Evolutionary conservation across 2,329 filamentous ascomycete species (phyloP), one percentile per base, ranked within the genome.

Genomic region (Colletotrichum shisoi): DNA sequence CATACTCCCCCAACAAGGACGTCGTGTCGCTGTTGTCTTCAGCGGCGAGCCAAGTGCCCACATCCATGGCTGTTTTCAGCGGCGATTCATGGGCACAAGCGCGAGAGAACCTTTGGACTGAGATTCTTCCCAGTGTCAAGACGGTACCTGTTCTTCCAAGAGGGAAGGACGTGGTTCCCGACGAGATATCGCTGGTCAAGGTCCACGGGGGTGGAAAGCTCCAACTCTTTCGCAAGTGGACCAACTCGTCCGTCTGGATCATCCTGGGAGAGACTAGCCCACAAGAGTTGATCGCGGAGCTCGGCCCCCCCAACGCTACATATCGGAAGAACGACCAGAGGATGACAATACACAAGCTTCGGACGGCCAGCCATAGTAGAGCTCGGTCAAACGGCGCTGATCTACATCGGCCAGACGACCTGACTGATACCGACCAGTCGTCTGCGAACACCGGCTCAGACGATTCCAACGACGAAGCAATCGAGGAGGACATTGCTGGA

Each of bases 291-390:
- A 87, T 98, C 21, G 90, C 92, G 65, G 94, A 97, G 74, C 85
- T 99, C 8, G 95, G 95, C 0, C 93, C 95, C 5, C 95, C 95
- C 1, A 94, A 97, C 76, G 92, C 94, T 21, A 96, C 96, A 51
- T 97, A 97, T 78, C 88, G 91, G 70, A 97, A 96, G 79, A 92
- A 91, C 73, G 93, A 97, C 75, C 90, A 93, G 75, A 87, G 92
- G 56, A 91, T 97, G 80, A 91, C 92, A 13, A 95, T 97, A 59
- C 94, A 97, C 76, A 88, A 89, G 76, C 82, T 85, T 71, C 81
- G 86, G 24, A 80, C 83, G 4, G 78, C 81, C 5, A 87, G 85
- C 71, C 82, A 84, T 67, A 82, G 81, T 42, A 79, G 82, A 49
- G 78, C 78, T 27, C 80, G 84, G 45, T 81, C 83, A 1, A 82